Conservation (phyloP, 2,329 filamentous ascomycete species). For the Fusarium globosum region DNA sequence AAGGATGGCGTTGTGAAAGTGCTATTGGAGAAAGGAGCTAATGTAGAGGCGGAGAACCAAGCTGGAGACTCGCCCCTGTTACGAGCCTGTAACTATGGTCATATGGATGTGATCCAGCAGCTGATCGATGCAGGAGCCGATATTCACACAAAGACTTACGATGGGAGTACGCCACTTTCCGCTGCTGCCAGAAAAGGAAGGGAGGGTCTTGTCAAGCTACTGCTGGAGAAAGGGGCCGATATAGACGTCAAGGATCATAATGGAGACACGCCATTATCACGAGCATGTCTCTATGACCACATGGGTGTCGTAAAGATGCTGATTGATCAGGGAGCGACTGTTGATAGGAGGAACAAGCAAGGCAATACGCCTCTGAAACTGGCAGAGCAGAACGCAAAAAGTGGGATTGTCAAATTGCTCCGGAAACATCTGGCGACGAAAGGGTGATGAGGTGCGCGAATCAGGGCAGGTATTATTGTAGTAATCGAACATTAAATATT, state of each 20-base stretch:
- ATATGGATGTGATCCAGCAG: neutral
- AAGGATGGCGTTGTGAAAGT: fast-evolving
- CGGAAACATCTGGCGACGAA: too few species aligned
- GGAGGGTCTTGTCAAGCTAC: neutral
- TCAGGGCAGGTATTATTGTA: too few species aligned
- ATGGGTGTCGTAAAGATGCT: neutral
- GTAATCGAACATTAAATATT: too few species aligned
- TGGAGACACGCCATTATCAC: neutral
- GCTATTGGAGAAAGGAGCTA: neutral
- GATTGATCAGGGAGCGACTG: neutral
- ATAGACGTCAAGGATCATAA: neutral
- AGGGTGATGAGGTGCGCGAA: neutral
- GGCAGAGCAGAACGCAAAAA: neutral
- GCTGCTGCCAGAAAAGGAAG: neutral
- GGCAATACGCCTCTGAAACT: neutral
- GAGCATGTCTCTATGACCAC: neutral
- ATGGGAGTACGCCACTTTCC: neutral
- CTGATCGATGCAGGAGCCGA: neutral
- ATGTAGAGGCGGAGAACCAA: neutral
- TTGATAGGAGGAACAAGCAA: neutral
- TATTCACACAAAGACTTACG: too few species aligned
- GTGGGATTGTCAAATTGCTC: neutral
- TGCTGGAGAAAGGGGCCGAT: neutral
- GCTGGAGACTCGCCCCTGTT: neutral
- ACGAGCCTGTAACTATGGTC: neutral